Evolutionary conservation across 2,329 filamentous ascomycete species (phyloP).

Genomic region (Epichloe coenophiala): DNA sequence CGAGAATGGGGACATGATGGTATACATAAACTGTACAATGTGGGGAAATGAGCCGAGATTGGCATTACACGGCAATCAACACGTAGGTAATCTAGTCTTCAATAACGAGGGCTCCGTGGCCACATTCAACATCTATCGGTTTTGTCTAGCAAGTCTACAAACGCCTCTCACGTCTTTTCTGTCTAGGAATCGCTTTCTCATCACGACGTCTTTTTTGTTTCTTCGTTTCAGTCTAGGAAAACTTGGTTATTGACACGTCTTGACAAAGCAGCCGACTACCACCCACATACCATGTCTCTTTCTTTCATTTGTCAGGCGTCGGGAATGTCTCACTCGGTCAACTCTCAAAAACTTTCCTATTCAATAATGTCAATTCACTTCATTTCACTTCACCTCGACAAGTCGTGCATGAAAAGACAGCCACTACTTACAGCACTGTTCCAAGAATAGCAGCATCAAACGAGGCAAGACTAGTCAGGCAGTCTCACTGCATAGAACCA

Average conservation of each 20-base stretch:
- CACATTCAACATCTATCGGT: neutral
- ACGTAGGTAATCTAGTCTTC: no score
- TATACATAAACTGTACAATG: no score
- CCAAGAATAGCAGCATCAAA: neutral
- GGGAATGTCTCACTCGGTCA: no score
- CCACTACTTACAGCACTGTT: neutral
- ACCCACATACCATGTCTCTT: neutral
- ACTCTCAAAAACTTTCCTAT: no score
- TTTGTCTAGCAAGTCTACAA: neutral
- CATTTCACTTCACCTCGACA: neutral
- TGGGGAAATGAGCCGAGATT: no score
- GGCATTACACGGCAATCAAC: no score
- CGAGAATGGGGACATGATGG: neutral
- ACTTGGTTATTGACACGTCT: no score
- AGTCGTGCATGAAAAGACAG: neutral
- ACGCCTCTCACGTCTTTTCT: neutral
- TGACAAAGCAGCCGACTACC: neutral
- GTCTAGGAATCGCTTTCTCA: neutral
- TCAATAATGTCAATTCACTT: no score
- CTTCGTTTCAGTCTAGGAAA: no score
- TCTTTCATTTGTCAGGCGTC: neutral
- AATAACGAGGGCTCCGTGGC: no score
- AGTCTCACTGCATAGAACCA: slow-evolving; percentile 49
- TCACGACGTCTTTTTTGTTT: no score
- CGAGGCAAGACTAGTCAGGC: slow-evolving; percentile 16